A percentile compares a stretch with the other conserved stretches of the same genome.
Evolutionary conservation across 768 basidiomycete genomes (phyloP).

Genomic region (Nidularia sp.): DNA sequence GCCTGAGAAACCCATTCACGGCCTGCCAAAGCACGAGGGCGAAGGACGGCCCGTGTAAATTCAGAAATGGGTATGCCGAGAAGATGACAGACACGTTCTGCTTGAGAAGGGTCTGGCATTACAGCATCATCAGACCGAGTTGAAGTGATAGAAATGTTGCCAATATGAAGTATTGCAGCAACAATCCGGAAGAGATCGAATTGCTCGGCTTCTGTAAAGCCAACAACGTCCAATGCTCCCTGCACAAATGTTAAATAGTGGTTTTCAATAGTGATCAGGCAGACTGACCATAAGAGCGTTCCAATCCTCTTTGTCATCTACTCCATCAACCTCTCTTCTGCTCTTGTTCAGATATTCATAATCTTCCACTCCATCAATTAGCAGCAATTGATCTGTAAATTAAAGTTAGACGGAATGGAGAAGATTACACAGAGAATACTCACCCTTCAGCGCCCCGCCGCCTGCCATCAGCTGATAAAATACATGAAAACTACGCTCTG

Average conservation of each 20-base stretch:
- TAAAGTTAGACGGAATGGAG: constrained; percentile 3
- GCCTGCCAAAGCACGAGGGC: constrained; percentile 89
- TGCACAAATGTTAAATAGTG: constrained; percentile 20
- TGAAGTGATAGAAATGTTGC: constrained; percentile 82
- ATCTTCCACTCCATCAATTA: constrained; percentile 70
- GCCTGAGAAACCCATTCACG: constrained; percentile 97
- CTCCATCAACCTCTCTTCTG: constrained; percentile 88
- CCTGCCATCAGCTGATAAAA: constrained; percentile 93
- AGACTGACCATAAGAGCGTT: constrained; percentile 58
- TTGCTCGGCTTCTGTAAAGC: constrained; percentile 82
- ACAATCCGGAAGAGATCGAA: constrained; percentile 91
- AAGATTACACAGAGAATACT: constrained; percentile 9
- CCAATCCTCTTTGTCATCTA: constrained; percentile 93
- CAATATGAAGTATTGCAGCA: constrained; percentile 91
- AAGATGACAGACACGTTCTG: constrained; percentile 85
- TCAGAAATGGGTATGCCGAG: constrained; percentile 85
- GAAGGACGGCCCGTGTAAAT: constrained; percentile 84
- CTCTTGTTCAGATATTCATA: constrained; percentile 93
- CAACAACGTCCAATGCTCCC: constrained; percentile 85
- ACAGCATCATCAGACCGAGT: constrained; percentile 76
- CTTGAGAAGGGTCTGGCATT: constrained; percentile 80
- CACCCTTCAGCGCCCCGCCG: constrained; percentile 67
- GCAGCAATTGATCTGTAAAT: constrained; percentile 60
- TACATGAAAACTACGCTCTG: constrained; percentile 93
- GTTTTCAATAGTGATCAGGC: background rate